Percentiles rank a stretch among this genome's conserved stretches.
phyloP scores from a whole-genome alignment of 2,329 filamentous ascomycete species.

The Aspergillus melleus region DNA sequence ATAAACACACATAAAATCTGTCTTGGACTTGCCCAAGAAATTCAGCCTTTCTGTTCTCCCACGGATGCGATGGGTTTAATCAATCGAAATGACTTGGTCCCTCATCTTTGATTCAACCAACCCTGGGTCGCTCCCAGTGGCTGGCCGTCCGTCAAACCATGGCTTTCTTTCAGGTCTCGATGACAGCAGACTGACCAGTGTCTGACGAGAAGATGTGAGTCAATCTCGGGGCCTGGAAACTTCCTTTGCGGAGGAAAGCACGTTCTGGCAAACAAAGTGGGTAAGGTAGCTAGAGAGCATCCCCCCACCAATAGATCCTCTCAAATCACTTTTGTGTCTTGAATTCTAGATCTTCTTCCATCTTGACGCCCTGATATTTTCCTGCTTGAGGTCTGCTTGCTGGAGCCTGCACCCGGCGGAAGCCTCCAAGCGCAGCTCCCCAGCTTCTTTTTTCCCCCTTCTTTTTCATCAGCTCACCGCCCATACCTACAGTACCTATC shows the following conservation, averaged over 20 bases:
- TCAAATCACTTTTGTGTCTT: neutral
- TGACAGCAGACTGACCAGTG: neutral
- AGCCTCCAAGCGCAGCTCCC: neutral
- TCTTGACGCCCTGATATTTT: neutral
- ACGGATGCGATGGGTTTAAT: neutral
- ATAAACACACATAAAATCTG: neutral
- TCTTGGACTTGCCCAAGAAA: neutral
- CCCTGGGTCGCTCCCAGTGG: neutral
- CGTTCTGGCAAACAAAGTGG: neutral
- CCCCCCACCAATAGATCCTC: neutral
- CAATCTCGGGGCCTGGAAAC: neutral
- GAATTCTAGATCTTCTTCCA: neutral
- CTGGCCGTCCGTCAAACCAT: neutral
- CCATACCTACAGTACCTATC: neutral
- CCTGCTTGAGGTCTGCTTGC: neutral
- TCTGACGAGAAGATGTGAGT: neutral
- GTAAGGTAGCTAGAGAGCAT: neutral
- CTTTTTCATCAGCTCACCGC: slow-evolving; percentile 15
- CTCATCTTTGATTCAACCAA: neutral
- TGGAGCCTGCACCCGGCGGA: slow-evolving; percentile 1
- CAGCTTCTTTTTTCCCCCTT: slow-evolving; percentile 5
- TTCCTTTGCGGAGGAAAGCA: neutral
- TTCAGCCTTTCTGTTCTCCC: neutral
- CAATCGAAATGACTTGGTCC: neutral
- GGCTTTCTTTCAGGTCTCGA: neutral